Evolutionary conservation across 345 rosid genomes (phyloP).

Genomic region (Leavenworthia alabamica): DNA sequence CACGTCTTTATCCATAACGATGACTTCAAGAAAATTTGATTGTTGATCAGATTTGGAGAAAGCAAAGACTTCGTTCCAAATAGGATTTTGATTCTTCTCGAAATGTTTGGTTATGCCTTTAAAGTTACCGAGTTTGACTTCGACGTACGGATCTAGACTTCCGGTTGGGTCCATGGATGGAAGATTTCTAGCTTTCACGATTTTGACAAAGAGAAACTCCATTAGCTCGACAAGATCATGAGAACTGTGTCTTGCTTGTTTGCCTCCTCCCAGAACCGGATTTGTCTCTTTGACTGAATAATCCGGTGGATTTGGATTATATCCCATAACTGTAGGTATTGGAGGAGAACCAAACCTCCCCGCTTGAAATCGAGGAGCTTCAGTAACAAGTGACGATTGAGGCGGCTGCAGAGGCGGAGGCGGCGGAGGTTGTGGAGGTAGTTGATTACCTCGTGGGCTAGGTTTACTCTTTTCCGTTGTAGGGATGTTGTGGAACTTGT

Average conservation of each 20-base stretch:
- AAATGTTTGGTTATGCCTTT: conserved; percentile 62
- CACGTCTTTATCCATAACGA: conserved; percentile 68
- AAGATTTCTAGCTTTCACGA: conserved; percentile 82
- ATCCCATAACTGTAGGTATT: background rate
- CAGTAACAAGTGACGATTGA: conserved; percentile 24
- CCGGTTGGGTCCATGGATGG: conserved; percentile 69
- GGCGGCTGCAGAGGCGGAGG: conserved; percentile 43
- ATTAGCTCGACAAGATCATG: conserved; percentile 94
- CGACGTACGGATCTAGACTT: conserved; percentile 74
- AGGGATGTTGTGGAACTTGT: conserved; percentile 4
- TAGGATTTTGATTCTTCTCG: conserved; percentile 69
- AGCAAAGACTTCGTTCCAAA: conserved; percentile 91
- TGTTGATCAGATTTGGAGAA: conserved; percentile 65
- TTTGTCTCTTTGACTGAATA: conserved; percentile 74
- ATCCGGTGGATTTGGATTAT: conserved; percentile 46
- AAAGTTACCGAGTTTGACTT: conserved; percentile 85
- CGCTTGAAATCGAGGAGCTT: background rate
- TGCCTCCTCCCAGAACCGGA: conserved; percentile 80
- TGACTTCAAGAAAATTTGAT: conserved; percentile 58
- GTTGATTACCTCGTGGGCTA: background rate
- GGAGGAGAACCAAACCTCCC: background rate
- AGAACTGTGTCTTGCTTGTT: conserved; percentile 43
- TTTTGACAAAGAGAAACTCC: conserved; percentile 73
- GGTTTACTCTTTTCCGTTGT: background rate
- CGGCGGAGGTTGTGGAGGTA: conserved; percentile 28